Percentiles rank a stretch among this genome's conserved stretches.
Conservation (phyloP, 352 stramenopile species). For the Blastocystis sp. region DNA sequence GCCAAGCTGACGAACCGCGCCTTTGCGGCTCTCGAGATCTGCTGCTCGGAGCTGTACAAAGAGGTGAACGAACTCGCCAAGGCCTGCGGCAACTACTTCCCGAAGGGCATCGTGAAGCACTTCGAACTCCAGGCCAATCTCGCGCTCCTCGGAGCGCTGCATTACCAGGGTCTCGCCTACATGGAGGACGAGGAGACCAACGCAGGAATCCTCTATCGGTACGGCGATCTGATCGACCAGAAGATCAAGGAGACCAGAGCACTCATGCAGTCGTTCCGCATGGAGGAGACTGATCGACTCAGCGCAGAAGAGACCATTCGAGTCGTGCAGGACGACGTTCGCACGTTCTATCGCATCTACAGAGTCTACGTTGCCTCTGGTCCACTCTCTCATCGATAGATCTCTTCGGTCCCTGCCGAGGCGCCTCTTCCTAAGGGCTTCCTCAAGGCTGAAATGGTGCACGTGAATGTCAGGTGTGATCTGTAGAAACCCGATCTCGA, state of each 20-base stretch:
- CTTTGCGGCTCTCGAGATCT: not conserved
- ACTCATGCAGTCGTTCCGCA: not conserved
- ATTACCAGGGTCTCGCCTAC: not conserved
- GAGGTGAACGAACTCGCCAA: not conserved
- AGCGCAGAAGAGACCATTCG: not conserved
- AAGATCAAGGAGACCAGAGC: not conserved
- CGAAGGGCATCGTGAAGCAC: not conserved
- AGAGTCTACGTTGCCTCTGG: not conserved
- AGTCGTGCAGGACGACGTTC: not conserved
- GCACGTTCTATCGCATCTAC: not conserved
- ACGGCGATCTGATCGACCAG: not conserved
- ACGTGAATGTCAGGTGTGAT: not conserved
- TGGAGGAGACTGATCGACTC: not conserved
- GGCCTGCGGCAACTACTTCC: not conserved
- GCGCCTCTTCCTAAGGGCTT: not conserved
- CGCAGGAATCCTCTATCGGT: not conserved
- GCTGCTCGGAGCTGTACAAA: not conserved
- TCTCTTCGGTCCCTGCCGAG: not conserved
- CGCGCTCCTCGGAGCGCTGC: not conserved
- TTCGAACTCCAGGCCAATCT: constrained; percentile 34
- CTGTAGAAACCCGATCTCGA: not conserved
- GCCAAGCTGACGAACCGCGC: not conserved
- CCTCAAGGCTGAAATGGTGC: not conserved
- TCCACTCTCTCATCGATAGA: not conserved
- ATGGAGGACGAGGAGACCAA: not conserved